Evolutionary conservation across 139 green algal species (phyloP).

Genomic region (Dunaliella primolecta): DNA sequence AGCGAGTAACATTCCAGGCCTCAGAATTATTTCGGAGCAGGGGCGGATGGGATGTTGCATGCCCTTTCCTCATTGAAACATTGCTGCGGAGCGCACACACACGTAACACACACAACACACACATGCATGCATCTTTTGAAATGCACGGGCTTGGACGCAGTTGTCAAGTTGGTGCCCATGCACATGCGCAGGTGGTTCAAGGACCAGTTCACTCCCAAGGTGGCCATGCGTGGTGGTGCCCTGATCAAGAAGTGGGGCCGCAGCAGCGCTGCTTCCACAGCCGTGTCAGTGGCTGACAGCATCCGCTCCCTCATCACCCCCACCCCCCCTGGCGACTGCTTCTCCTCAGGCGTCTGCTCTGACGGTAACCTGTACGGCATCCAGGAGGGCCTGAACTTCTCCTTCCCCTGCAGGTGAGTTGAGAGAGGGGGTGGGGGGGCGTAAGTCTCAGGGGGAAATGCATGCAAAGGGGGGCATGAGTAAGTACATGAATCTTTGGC

Average conservation of each 20-base stretch:
- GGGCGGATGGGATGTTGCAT: no score
- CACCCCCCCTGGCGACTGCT: constrained; percentile 85
- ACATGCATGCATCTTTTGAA: no score
- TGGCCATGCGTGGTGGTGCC: constrained; percentile 80
- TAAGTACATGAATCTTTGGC: no score
- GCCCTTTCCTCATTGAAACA: no score
- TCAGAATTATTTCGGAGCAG: no score
- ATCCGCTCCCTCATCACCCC: constrained; percentile 77
- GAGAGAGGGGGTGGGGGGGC: no score
- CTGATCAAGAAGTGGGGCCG: constrained; percentile 95
- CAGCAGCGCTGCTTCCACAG: constrained; percentile 84
- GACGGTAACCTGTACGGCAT: constrained; percentile 92
- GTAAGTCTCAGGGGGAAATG: no score
- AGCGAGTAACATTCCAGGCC: no score
- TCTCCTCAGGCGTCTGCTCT: constrained; percentile 74
- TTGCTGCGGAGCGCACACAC: neutral
- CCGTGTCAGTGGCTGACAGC: constrained; percentile 85
- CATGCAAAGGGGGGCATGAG: no score
- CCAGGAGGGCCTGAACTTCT: constrained; percentile 82
- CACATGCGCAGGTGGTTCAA: constrained; percentile 60
- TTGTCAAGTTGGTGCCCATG: neutral
- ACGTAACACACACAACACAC: constrained; percentile 9
- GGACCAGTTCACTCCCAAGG: constrained; percentile 85
- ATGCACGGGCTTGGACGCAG: no score
- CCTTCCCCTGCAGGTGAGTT: constrained; percentile 79